Conservation (phyloP, 768 basidiomycete genomes). For the Suillus weaverae region DNA sequence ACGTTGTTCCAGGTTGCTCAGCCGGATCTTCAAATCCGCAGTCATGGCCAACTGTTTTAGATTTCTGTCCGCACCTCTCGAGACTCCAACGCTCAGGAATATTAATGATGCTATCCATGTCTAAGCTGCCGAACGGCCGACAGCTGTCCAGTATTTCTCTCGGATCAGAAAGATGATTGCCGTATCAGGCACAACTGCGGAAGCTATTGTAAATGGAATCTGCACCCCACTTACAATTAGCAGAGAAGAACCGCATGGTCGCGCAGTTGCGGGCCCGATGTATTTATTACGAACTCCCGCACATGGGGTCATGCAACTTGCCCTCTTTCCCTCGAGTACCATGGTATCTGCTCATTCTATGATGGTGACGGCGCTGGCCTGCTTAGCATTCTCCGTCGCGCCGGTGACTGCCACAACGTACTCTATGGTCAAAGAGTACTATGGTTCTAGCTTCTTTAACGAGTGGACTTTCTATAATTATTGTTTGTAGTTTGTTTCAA, state of each 20-base stretch:
- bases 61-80: background rate
- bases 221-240: background rate
- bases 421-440: slow-evolving; percentile 54
- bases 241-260: background rate
- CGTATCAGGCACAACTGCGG: background rate
- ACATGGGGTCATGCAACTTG: background rate
- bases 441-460: slow-evolving; percentile 64
- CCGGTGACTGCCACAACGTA: slow-evolving; percentile 39
- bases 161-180: background rate
- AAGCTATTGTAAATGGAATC: background rate
- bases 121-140: background rate
- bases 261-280: background rate
- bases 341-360: background rate
- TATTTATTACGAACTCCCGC: background rate
- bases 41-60: background rate
- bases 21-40: background rate
- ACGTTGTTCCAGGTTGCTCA: no score
- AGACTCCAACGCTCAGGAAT: background rate
- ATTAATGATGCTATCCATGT: no score
- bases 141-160: no score
- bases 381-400: slow-evolving; percentile 9
- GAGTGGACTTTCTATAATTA: slow-evolving; percentile 65
- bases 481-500: slow-evolving; percentile 39
- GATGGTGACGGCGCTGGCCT: background rate
- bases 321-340: background rate